Percentiles rank a stretch among this genome's conserved stretches.
phyloP scores from a whole-genome alignment of 1,284 basidiomycete species.

The Fomitopsis betulina region DNA sequence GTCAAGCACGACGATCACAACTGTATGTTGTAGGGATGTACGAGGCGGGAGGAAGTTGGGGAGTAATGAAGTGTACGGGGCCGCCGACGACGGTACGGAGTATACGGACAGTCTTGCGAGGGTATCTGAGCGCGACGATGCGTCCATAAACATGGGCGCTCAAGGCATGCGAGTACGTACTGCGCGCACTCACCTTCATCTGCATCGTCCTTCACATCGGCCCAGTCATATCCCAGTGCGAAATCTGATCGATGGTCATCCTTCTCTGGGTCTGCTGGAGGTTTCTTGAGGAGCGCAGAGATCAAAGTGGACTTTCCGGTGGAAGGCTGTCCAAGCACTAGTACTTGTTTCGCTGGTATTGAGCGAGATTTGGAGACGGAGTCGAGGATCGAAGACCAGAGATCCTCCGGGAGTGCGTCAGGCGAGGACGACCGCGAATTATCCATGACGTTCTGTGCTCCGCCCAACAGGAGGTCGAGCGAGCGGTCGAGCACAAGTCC shows the following conservation, averaged over 20 bases:
- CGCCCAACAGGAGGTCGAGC: neutral
- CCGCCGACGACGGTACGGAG: constrained; percentile 78
- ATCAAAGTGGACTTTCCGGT: constrained; percentile 76
- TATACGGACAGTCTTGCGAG: constrained; percentile 85
- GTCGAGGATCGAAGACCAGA: constrained; percentile 90
- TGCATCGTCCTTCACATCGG: constrained; percentile 80
- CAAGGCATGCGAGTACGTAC: neutral
- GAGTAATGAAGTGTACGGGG: constrained; percentile 72
- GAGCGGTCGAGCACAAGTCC: no score
- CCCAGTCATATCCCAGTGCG: constrained; percentile 84
- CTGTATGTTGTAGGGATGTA: constrained; percentile 68
- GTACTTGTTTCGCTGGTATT: constrained; percentile 82
- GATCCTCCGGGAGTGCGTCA: constrained; percentile 68
- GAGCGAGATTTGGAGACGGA: constrained; percentile 82
- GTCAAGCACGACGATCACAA: constrained; percentile 88
- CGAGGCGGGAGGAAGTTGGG: constrained; percentile 80
- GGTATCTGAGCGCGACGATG: constrained; percentile 51
- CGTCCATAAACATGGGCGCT: constrained; percentile 1
- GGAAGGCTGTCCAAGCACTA: constrained; percentile 74
- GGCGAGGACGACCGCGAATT: constrained; percentile 59
- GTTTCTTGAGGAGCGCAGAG: constrained; percentile 66
- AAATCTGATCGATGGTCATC: constrained; percentile 60
- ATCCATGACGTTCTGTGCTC: constrained; percentile 27
- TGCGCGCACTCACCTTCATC: constrained; percentile 69
- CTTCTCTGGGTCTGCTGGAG: constrained; percentile 47